A percentile compares a stretch with the other conserved stretches of the same genome.
phyloP scores from a whole-genome alignment of 2,329 filamentous ascomycete species.

The Aureobasidium sp. region DNA sequence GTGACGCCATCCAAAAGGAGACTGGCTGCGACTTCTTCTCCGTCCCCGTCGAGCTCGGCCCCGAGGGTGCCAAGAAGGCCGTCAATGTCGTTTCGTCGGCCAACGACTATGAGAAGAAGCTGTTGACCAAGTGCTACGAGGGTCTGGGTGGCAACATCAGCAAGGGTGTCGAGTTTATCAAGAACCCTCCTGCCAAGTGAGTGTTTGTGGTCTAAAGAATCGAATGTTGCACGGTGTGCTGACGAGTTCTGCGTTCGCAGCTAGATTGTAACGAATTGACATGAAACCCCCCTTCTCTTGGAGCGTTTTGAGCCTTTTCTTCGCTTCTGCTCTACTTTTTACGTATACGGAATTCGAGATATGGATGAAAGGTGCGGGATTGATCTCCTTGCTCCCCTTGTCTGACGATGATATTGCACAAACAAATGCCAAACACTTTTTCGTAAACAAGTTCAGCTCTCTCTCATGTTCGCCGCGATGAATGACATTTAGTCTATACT shows the following conservation, averaged over 20 bases:
- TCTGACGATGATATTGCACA: too few relatives aligned
- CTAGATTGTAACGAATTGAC: conserved; percentile 12
- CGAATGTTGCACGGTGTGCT: background rate
- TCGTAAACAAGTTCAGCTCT: too few relatives aligned
- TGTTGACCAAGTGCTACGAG: conserved; percentile 67
- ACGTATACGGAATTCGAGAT: too few relatives aligned
- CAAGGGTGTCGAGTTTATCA: conserved; percentile 86
- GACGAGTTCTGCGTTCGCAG: background rate
- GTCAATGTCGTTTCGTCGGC: conserved; percentile 69
- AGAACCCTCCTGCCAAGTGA: conserved; percentile 87
- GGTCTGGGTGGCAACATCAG: conserved; percentile 88
- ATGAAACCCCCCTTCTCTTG: background rate
- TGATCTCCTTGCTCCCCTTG: too few relatives aligned
- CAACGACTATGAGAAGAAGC: conserved; percentile 81
- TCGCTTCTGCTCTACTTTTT: background rate
- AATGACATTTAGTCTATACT: too few relatives aligned
- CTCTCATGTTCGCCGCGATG: too few relatives aligned
- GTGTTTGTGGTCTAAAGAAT: conserved; percentile 16
- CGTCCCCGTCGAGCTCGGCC: conserved; percentile 85
- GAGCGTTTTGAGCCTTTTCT: background rate
- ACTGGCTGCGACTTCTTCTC: conserved; percentile 91
- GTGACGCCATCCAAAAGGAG: conserved; percentile 76
- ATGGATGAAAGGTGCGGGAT: too few relatives aligned
- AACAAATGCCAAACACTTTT: too few relatives aligned
- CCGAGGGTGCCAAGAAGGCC: conserved; percentile 78